Conservation (phyloP, 1,139 yeast genomes). For the Diutina neorugosa region DNA sequence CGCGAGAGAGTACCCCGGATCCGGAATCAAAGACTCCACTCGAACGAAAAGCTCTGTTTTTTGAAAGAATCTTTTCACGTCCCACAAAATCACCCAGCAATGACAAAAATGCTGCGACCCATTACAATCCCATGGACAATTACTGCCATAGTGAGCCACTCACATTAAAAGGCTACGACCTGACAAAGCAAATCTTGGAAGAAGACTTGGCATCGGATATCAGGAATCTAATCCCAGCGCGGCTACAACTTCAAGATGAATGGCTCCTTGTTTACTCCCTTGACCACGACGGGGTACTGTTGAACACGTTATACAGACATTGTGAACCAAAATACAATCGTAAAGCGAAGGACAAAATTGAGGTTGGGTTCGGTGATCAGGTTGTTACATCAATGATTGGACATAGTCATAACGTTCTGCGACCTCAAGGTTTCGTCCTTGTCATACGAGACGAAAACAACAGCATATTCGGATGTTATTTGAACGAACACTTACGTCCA, state of each 20-base stretch:
- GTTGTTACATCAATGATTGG: conserved; percentile 22
- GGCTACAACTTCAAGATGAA: conserved; percentile 61
- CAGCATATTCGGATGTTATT: conserved; percentile 69
- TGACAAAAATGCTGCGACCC: not conserved
- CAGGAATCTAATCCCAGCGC: conserved; percentile 58
- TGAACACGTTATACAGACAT: conserved; percentile 56
- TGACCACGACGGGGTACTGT: conserved; percentile 86
- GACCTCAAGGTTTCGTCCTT: conserved; percentile 58
- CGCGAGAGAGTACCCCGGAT: not conserved
- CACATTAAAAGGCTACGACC: not conserved
- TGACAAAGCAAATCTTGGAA: conserved; percentile 17
- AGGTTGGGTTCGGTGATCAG: conserved; percentile 27
- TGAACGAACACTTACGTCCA: conserved; percentile 64
- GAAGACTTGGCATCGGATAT: conserved; percentile 61
- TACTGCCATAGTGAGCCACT: not conserved
- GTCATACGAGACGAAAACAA: conserved; percentile 52
- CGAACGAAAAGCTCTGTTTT: not conserved
- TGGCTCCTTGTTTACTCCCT: conserved; percentile 76
- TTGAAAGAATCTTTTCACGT: not conserved
- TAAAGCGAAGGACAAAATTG: conserved; percentile 7
- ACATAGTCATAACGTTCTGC: conserved; percentile 9
- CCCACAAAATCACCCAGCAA: not conserved
- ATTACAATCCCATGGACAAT: not conserved
- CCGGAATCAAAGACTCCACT: not conserved
- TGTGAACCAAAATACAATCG: conserved; percentile 15